These are phyloP conservation scores for Cercospora nicotianae DNA, from an alignment of 2,329 filamentous ascomycete genomes.

Conservation along the genomic window DNA sequence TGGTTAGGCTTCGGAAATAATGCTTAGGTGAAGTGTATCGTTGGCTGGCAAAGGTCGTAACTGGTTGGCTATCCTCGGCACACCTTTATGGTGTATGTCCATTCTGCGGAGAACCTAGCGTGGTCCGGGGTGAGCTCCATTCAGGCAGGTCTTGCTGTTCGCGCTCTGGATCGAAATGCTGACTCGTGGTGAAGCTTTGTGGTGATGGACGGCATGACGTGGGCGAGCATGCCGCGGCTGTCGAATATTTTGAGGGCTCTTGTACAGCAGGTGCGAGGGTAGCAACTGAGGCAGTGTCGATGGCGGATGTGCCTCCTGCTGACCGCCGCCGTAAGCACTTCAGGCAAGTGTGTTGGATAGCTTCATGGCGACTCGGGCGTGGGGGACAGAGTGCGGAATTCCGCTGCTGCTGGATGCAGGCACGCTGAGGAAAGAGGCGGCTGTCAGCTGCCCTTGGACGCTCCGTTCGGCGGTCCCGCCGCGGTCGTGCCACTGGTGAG, in stretches of 20 bases:
- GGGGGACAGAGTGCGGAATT: not conserved
- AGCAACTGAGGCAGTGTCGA: not conserved
- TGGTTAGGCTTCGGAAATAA: constrained; percentile 18
- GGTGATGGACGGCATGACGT: constrained; percentile 11
- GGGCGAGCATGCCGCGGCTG: not conserved
- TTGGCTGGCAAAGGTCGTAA: constrained; percentile 11
- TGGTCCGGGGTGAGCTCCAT: not conserved
- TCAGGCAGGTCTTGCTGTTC: not conserved
- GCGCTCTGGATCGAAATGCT: constrained; percentile 1
- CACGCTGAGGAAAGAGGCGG: not conserved
- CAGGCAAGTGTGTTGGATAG: not conserved
- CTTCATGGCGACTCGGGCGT: not conserved
- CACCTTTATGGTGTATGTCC: not conserved
- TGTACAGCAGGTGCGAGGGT: not conserved
- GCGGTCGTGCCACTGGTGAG: not conserved
- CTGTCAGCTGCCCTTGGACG: not conserved
- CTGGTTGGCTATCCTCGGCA: constrained; percentile 26
- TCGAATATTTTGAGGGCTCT: not conserved
- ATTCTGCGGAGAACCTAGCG: constrained; percentile 22
- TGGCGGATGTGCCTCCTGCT: constrained; percentile 2
- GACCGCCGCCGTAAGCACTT: not conserved
- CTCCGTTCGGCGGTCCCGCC: not conserved
- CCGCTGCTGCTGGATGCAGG: not conserved
- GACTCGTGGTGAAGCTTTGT: not conserved
- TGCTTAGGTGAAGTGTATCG: constrained; percentile 17